phyloP scores from a whole-genome alignment of 2,329 filamentous ascomycete genomes.

The Trichoderma sp. region DNA sequence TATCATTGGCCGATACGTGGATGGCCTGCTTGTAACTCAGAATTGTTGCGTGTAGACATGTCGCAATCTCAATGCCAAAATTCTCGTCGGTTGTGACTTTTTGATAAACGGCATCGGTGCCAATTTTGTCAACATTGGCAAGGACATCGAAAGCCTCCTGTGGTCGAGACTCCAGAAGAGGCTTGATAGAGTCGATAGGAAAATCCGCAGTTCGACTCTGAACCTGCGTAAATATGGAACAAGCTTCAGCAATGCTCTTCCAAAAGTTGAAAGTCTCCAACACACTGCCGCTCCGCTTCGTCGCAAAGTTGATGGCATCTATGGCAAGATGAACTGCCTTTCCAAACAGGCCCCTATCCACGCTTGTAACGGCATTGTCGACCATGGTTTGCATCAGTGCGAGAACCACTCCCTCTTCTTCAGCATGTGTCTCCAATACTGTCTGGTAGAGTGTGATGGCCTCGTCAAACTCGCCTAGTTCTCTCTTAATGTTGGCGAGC shows the following conservation, averaged over 20 bases:
- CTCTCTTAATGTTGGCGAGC: constrained; percentile 90
- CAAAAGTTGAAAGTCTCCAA: constrained; percentile 86
- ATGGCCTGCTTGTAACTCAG: constrained; percentile 87
- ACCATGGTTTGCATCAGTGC: constrained; percentile 85
- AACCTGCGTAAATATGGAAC: constrained; percentile 76
- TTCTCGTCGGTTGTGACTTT: constrained; percentile 46
- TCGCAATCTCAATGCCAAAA: constrained; percentile 50
- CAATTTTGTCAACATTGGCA: constrained; percentile 65
- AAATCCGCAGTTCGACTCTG: constrained; percentile 65
- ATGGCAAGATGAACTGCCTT: constrained; percentile 70
- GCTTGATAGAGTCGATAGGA: constrained; percentile 55
- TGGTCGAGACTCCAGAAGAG: constrained; percentile 56
- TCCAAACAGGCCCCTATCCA: constrained; percentile 84
- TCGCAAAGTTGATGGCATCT: constrained; percentile 67
- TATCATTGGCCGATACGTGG: constrained; percentile 66
- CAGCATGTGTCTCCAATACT: constrained; percentile 65
- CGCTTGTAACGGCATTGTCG: constrained; percentile 72
- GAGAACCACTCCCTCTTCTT: constrained; percentile 83
- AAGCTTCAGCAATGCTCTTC: constrained; percentile 89
- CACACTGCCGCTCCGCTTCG: constrained; percentile 57
- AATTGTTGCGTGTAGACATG: constrained; percentile 69
- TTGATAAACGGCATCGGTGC: constrained; percentile 45
- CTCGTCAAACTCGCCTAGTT: constrained; percentile 85
- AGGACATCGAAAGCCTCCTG: constrained; percentile 60
- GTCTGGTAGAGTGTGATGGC: constrained; percentile 73